These are phyloP conservation scores for Irpex sp. DNA, from an alignment of 1,284 basidiomycete species.

Conservation along the genomic window DNA sequence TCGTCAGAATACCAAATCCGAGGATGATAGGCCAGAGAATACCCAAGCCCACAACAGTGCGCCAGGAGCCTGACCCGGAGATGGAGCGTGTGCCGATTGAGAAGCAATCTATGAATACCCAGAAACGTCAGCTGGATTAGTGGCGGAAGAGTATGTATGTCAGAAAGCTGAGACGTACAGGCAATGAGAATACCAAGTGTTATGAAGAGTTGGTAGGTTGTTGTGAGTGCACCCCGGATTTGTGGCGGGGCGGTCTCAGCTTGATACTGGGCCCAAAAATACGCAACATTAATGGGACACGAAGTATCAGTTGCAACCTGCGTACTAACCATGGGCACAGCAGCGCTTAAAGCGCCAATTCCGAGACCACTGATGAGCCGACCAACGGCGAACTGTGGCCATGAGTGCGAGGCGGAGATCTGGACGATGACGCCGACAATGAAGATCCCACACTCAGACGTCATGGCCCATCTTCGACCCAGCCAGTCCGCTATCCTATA, in stretches of 20 bases:
- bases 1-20: conserved; percentile 65
- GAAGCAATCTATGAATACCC: conserved; percentile 45
- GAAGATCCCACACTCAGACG: conserved; percentile 63
- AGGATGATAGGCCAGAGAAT: conserved; percentile 70
- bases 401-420: conserved; percentile 42
- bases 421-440: conserved; percentile 68
- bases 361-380: conserved; percentile 66
- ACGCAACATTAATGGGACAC: background rate
- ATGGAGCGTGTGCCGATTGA: conserved; percentile 54
- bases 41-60: conserved; percentile 66
- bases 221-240: conserved; percentile 69
- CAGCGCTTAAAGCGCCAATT: conserved; percentile 71
- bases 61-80: conserved; percentile 54
- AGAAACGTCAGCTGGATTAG: background rate
- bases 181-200: conserved; percentile 77
- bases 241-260: conserved; percentile 70
- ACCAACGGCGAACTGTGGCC: conserved; percentile 69
- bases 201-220: conserved; percentile 53
- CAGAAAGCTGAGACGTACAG: conserved; percentile 37
- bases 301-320: background rate
- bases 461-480: conserved; percentile 72
- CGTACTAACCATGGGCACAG: conserved; percentile 60
- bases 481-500: conserved; percentile 59
- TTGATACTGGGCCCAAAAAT: conserved; percentile 47
- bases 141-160: background rate